Conservation (phyloP, 2,329 filamentous ascomycete genomes). For the Colletotrichum sp. region DNA sequence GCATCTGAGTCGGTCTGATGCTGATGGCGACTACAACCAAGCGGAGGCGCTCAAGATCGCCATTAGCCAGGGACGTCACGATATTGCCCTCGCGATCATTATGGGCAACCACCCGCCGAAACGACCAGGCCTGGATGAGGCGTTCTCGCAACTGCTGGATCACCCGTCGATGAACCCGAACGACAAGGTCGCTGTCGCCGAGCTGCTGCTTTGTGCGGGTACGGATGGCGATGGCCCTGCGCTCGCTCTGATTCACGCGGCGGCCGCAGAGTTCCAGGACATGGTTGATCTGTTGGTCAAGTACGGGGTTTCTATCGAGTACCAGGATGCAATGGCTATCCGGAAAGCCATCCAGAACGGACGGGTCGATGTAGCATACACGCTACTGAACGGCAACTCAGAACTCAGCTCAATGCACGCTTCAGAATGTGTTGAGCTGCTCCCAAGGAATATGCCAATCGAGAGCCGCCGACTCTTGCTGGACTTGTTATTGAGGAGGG, state of each 20-base stretch:
- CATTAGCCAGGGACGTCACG: slow-evolving; percentile 52
- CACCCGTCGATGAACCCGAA: slow-evolving; percentile 51
- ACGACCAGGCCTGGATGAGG: slow-evolving; percentile 51
- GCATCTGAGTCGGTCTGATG: slow-evolving; percentile 55
- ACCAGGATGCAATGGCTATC: slow-evolving; percentile 54
- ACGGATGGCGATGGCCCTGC: slow-evolving; percentile 57
- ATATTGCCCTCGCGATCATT: slow-evolving; percentile 60
- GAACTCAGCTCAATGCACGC: slow-evolving; percentile 49
- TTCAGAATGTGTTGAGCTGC: slow-evolving; percentile 53
- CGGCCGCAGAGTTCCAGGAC: slow-evolving; percentile 54
- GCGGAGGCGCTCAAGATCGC: slow-evolving; percentile 58
- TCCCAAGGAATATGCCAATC: slow-evolving; percentile 51
- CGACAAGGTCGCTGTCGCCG: slow-evolving; percentile 56
- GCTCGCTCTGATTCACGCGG: slow-evolving; percentile 53
- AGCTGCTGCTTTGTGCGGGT: slow-evolving; percentile 63
- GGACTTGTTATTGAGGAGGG: slow-evolving; percentile 52
- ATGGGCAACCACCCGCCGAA: slow-evolving; percentile 58
- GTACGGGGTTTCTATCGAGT: slow-evolving; percentile 61
- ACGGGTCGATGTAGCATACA: slow-evolving; percentile 50
- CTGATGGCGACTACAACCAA: slow-evolving; percentile 57
- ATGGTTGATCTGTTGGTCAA: slow-evolving; percentile 59
- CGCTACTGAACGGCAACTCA: slow-evolving; percentile 51
- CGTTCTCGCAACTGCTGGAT: slow-evolving; percentile 53
- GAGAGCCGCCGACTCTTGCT: slow-evolving; percentile 53
- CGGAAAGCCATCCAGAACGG: slow-evolving; percentile 53